Base-by-base conservation (phyloP, 768 basidiomycete genomes). In the Mycena floridula region DNA sequence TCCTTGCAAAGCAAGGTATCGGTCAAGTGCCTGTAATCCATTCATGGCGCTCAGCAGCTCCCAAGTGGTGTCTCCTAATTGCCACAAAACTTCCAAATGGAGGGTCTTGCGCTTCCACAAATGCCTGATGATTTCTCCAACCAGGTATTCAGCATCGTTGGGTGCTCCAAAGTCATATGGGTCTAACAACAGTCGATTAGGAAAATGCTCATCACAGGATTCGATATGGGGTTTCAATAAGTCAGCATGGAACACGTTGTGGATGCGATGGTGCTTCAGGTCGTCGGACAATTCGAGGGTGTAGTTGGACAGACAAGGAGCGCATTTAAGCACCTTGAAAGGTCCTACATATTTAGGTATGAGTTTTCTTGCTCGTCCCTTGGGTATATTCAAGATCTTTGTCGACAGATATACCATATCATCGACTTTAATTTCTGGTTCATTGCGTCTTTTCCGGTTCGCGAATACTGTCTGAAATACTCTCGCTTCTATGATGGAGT, bases 381-480 rank as follows among this genome's bases (percentile, higher is more conserved):
- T 35, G 12, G 52, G 47, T 20, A 53, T 13, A 3, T 9, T 15
- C 20, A 53, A 40, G 35, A 48, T 53, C 22, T 50, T 24, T 15
- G 48, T 65, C 1, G 60, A 61, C 2, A 67, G 37, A 27, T 63
- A 65, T 0, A 58, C 62, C 0, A 51, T 3, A 46, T 49, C 50
- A 22, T 45, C 50, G 12, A 7, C 44, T 24, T 15, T 13, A 35
- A 46, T 37, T 11, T 15, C 24, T 13, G 36, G 7, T 6, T 28
- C 44, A 4, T 20, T 16, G n/a, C n/a, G n/a, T n/a, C n/a, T n/a
- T n/a, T n/a, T n/a, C n/a, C n/a, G n/a, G n/a, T n/a, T n/a, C n/a
- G n/a, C n/a, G n/a, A n/a, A 21, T 9, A n/a, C 9, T n/a, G 50
- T 52, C 27, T 52, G 50, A 3, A 12, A 4, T 4, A 42, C 37